Percentiles rank a stretch among this genome's conserved stretches.
These are phyloP conservation scores for Penicillium sp. DNA, from an alignment of 2,329 filamentous ascomycete genomes.

Conservation along the genomic window DNA sequence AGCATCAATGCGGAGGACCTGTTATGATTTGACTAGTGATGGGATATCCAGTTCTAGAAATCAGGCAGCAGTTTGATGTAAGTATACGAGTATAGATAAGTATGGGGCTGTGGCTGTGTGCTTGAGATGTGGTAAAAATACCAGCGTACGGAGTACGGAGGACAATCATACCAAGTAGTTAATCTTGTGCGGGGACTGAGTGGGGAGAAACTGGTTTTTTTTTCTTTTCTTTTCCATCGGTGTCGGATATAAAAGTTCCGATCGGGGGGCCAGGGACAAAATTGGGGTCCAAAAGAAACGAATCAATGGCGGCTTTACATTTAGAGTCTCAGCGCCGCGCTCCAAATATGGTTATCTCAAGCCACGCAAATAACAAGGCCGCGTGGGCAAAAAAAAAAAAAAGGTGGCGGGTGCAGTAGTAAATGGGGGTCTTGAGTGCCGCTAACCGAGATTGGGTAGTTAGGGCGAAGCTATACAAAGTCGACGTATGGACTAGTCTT, in stretches of 20 bases:
- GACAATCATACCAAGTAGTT: background rate
- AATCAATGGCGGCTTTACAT: background rate
- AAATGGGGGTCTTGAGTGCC: slow-evolving; percentile 9
- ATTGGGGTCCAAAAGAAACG: background rate
- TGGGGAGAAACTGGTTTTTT: slow-evolving; percentile 2
- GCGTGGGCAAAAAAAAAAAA: slow-evolving; percentile 18
- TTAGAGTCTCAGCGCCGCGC: slow-evolving; percentile 7
- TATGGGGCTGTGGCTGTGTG: slow-evolving; percentile 19
- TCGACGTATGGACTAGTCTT: slow-evolving; percentile 10
- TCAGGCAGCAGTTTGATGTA: slow-evolving; percentile 18
- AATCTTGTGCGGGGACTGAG: slow-evolving; percentile 4
- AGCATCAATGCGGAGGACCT: slow-evolving; percentile 16
- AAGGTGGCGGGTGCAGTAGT: slow-evolving; percentile 8
- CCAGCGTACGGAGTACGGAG: background rate
- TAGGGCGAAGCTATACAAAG: slow-evolving; percentile 2
- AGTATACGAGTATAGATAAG: background rate
- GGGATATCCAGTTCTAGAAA: slow-evolving; percentile 6
- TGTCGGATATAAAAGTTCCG: slow-evolving; percentile 1
- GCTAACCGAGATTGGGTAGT: slow-evolving; percentile 9
- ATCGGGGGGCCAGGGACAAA: background rate
- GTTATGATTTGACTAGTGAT: background rate
- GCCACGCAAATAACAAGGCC: slow-evolving; percentile 10
- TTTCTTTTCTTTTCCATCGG: background rate
- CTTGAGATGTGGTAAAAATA: background rate
- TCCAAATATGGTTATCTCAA: background rate